These are phyloP conservation scores for Medicago arabica DNA, from an alignment of 306 rosid genomes.

Conservation along the genomic window DNA sequence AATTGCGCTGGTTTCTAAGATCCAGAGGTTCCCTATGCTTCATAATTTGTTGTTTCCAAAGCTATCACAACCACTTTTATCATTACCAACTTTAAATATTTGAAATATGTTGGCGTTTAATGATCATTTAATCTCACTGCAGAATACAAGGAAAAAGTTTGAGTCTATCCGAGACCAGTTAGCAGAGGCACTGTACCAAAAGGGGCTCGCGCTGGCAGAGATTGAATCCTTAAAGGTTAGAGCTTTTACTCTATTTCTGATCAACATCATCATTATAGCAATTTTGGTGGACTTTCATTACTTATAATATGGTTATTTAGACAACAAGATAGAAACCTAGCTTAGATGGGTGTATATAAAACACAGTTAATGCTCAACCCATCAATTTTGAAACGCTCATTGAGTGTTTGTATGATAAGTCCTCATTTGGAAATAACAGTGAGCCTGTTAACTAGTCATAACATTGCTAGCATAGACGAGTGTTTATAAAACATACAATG, in stretches of 20 bases:
- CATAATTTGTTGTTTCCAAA: constrained; percentile 19
- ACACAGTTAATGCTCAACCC: not conserved
- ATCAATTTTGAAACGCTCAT: not conserved
- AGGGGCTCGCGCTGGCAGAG: constrained; percentile 84
- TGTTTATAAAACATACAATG: no score
- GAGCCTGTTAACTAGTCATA: no score
- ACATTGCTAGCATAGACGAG: no score
- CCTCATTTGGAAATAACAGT: no score
- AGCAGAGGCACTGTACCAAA: constrained; percentile 88
- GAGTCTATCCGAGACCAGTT: constrained; percentile 84
- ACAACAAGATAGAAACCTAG: not conserved
- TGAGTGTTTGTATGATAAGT: no score
- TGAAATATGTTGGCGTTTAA: constrained; percentile 29
- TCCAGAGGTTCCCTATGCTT: constrained; percentile 20
- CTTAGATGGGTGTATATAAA: not conserved
- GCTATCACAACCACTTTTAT: not conserved
- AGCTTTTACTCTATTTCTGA: constrained; percentile 35
- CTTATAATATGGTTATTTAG: not conserved
- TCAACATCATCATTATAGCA: not conserved
- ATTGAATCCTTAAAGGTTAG: constrained; percentile 77
- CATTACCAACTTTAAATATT: constrained; percentile 12
- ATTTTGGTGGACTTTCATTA: not conserved
- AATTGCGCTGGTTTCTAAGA: not conserved
- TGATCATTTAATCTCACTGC: constrained; percentile 32
- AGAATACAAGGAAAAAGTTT: constrained; percentile 86